These are phyloP conservation scores for Benincasa hispida DNA, from an alignment of 306 rosid species.

Conservation along the genomic window DNA sequence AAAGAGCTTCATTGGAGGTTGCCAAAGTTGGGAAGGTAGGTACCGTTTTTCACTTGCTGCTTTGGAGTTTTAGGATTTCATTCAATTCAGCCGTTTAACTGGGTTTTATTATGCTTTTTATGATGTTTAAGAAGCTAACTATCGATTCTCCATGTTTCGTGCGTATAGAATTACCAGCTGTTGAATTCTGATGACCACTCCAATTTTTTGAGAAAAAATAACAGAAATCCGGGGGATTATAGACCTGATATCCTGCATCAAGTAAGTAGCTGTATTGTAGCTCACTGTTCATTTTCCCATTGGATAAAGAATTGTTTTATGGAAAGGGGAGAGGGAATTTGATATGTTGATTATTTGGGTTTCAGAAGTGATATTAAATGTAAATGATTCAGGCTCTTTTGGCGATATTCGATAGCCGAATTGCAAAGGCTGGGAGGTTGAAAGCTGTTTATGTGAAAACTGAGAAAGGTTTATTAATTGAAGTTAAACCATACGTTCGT, in stretches of 20 bases:
- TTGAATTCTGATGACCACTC: constrained; percentile 76
- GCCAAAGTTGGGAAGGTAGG: constrained; percentile 86
- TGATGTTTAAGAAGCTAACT: background rate
- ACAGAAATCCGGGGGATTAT: constrained; percentile 63
- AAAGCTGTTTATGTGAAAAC: constrained; percentile 64
- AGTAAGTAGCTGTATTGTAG: constrained; percentile 29
- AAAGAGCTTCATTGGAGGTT: constrained; percentile 72
- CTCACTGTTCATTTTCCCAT: background rate
- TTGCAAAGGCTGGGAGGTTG: constrained; percentile 79
- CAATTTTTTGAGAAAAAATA: constrained; percentile 43
- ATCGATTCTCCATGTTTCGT: background rate
- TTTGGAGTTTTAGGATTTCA: background rate
- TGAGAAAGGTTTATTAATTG: constrained; percentile 63
- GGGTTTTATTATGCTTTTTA: background rate
- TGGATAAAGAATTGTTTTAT: background rate
- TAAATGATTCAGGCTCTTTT: constrained; percentile 51
- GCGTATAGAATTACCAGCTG: constrained; percentile 53
- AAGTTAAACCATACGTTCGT: constrained; percentile 69
- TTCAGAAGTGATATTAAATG: background rate
- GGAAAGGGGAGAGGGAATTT: background rate
- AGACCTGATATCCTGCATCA: constrained; percentile 85
- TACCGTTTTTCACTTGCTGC: background rate
- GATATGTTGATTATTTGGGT: background rate
- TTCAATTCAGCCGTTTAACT: background rate
- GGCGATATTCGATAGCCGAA: constrained; percentile 64